Evolutionary conservation across 352 stramenopile species (phyloP).

Genomic region (Pythium phragmiticola): DNA sequence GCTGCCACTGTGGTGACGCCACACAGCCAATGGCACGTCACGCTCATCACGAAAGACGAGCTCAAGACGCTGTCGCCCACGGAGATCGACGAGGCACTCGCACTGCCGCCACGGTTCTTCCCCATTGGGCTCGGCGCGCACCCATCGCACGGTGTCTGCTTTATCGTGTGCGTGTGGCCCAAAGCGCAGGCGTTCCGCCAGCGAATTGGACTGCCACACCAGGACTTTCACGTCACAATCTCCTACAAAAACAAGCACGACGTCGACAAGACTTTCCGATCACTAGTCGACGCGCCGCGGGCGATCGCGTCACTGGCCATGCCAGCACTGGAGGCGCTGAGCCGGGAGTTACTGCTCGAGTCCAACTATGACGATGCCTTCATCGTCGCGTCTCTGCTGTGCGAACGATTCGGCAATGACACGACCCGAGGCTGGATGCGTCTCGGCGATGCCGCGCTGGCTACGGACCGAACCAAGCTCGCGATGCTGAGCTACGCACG

Average conservation of each 20-base stretch:
- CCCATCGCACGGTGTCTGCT: conserved; percentile 32
- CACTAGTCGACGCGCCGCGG: conserved; percentile 6
- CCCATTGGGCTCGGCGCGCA: conserved; percentile 40
- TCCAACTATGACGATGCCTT: conserved; percentile 22
- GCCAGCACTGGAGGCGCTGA: conserved; percentile 28
- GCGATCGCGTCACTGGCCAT: conserved; percentile 26
- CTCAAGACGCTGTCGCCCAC: conserved; percentile 23
- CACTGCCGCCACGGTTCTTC: conserved; percentile 35
- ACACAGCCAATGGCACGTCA: conserved; percentile 49
- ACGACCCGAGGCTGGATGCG: conserved; percentile 30
- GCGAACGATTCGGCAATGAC: conserved; percentile 14
- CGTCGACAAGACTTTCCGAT: conserved; percentile 46
- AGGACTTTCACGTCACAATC: conserved; percentile 58
- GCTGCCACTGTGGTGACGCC: neutral
- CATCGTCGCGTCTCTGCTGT: conserved; percentile 12
- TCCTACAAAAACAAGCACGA: conserved; percentile 43
- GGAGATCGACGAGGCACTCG: conserved; percentile 32
- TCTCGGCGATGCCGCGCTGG: conserved; percentile 25
- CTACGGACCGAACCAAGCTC: conserved; percentile 19
- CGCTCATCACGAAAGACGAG: conserved; percentile 59
- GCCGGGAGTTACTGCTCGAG: conserved; percentile 26
- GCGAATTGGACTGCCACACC: conserved; percentile 37
- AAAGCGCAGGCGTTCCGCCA: conserved; percentile 44
- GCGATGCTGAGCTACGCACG: conserved; percentile 29
- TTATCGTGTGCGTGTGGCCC: conserved; percentile 63